Base-by-base conservation (phyloP, 306 rosid genomes). In the Datisca glomerata region DNA sequence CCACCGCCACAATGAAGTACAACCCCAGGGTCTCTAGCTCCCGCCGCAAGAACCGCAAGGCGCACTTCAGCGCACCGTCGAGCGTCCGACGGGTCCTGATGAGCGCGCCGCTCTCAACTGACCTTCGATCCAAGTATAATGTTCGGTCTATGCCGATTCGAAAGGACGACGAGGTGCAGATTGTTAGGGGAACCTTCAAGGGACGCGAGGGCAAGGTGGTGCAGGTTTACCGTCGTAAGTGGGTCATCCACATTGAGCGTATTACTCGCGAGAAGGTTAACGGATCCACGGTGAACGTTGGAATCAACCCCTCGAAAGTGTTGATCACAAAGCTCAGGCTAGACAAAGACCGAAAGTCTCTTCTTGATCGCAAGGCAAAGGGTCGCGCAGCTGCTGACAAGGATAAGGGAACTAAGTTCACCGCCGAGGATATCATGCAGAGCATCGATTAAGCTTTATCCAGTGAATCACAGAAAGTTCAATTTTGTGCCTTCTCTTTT, bases 181-280 rank as follows among this genome's bases (percentile, higher is more conserved):
- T 84, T 1, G 92, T 84, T 0, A 71, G 94, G 0, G 94, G 94
- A 0, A 79, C 92, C 24, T 79, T 43, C 76, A 84, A 79, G 52
- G 94, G 94, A 2, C 82, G 94, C 2, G 94, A 84, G 18, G 94
- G 94, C 0, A 84, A 84, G 66, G 74, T 84, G 0, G 92, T 79
- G 0, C 86, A 75, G 71, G 94, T 84, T 0, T 84, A 84, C 56
- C 92, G 94, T 13, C 82, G 86, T 13, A 84, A 84, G 43, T 84
- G 91, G 92, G 92, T 76, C 12, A 79, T 84, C 59, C 94, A 84
- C 72, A 65, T 84, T 39, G 94, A 84, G 51, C 69, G 94, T 5
- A 79, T 84, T 14, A 84, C 94, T 0, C 74, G 94, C 1, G 94
- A 84, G 72, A 84, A 84, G 78, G 94, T 84, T 1, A 84, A 79